Evolutionary conservation across 2,329 filamentous ascomycete species (phyloP), one percentile per base, ranked within the genome.

Genomic region (Xylariaceae sp.): DNA sequence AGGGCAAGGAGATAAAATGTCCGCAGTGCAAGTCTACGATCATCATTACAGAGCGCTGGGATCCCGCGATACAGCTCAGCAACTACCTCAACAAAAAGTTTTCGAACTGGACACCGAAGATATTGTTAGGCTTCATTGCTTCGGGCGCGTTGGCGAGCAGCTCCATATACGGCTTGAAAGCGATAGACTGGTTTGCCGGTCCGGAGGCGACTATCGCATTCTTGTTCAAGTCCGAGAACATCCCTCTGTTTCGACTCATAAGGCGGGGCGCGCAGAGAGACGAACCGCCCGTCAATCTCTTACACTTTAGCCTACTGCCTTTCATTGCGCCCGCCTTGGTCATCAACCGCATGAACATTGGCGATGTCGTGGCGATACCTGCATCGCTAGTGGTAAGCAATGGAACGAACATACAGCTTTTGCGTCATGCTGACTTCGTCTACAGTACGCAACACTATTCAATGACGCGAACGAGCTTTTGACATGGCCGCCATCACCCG

Each of bases 21-120:
- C 91, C 91, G 2, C 87, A 95, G 48, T 98, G 93, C 75, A 93
- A 95, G 62, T 77, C 81, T 2, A 76, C 81, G 51, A 95, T 97
- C 55, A 70, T 78, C 39, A 72, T 97, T 19, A 78, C 84, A 38
- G 82, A 90, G 37, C 86, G 87, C 12, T 79, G 76, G 55, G 89
- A 90, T 57, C 69, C 79, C 17, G 65, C 93, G 17, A 80, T 97
- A 19, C 78, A 84, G 39, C 55, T 83, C 1, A 76, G 83, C 46
- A 78, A 85, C 38, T 62, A 68, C 13, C 49, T 87, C 9, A 75
- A 84, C 53, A 67, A 70, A 29, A 59, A 60, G 67, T 63, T 81
- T 71, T 59, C 78, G 66, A 49, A 74, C 62, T 60, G 67, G 35
- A 73, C 76, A 26, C 70, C 88, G 9, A 71, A 85, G 17, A 62